Evolutionary conservation across 345 rosid genomes (phyloP), one percentile per base, ranked within the genome.

Genomic region (Sonneratia alba): DNA sequence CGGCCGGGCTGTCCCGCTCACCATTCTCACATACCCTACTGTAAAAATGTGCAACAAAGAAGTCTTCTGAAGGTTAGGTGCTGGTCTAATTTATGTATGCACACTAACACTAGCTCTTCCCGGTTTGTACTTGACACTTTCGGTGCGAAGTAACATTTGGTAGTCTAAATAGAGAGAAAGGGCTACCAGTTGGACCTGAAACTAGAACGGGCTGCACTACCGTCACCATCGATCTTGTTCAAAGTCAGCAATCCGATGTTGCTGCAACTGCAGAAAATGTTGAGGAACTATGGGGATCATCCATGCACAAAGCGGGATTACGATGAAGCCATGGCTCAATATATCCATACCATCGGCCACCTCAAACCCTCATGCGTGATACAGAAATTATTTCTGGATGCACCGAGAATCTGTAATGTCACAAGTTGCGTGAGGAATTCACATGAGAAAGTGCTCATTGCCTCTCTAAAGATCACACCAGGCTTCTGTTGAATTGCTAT

Each of bases 341-440:
- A 92, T 82, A 89, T 92, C 73, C 77, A 77, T 83, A 95, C 99
- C 38, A 89, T 92, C 71, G 97, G 99, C 77, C 91, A 92, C 79
- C 97, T 95, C 66, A 97, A 95, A 82, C 99, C 99, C 71, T 95
- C 99, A 10, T 92, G 89, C 73, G 99, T 95, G 78, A 95, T 95
- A 75, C 99, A 95, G 77, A 95, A 92, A 27, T 27, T 27, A 86
- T 95, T 95, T 83, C 84, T 95, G 71, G 99, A 95, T 81, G 97
- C 99, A 45, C 99, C 87, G 80, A 95, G 97, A 80, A 92, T 95
- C 76, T 83, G 92, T 86, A 95, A 95, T 80, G 97, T 95, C 69
- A 95, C 99, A 53, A 92, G 83, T 85, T 95, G 90, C 87, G 63
- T 95, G 82, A 97, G 92, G 77, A 95, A 95, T 70, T 81, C 92